Base-by-base conservation (phyloP, 805 yeast genomes). In the Hanseniaspora taiwanica region DNA sequence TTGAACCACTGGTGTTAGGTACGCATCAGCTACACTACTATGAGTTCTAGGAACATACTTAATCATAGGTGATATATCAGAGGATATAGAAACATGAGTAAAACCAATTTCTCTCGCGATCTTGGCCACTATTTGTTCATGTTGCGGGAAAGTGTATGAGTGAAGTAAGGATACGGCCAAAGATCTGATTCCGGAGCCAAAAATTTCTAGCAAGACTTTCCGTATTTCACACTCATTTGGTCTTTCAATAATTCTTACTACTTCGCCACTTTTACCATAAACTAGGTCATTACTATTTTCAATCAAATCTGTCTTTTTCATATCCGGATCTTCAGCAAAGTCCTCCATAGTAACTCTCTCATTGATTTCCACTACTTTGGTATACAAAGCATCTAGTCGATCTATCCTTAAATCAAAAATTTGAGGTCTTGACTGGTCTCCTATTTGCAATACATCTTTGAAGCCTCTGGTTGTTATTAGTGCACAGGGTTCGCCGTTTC, bases 401-500 rank as follows among this genome's bases (percentile, higher is more conserved):
- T 68, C 64, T 35, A 87, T 83, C 5, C 81, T 71, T 47, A 89
- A 64, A 50, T 86, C 94, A 53, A 89, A 89, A 39, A 89, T 85
- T 49, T 78, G 69, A 2, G 97, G 97, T 51, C 97, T 69, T 2
- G 94, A 74, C 57, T 89, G 97, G 53, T 84, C 86, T 2, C 97
- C 97, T 48, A 89, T 87, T 2, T 67, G 60, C 45, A 89, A 64
- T 31, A 82, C 76, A 53, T 89, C 96, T 48, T 74, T 74, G 60
- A 85, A 89, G 0, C 96, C 98, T 51, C 76, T 80, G 13, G 96
- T 83, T 2, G 94, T 85, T 4, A 87, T 59, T 44, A 89, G 67
- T 1, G 91, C 93, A 49, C 93, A 87, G 24, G 76, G 64, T 42
- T 86, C 93, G 39, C 97, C 98, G 54, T 86, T 86, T 46, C 97